A percentile compares a stretch with the other conserved stretches of the same genome.
These are phyloP conservation scores for Nothophoma quercina DNA, from an alignment of 2,329 filamentous ascomycete genomes.

Conservation along the genomic window DNA sequence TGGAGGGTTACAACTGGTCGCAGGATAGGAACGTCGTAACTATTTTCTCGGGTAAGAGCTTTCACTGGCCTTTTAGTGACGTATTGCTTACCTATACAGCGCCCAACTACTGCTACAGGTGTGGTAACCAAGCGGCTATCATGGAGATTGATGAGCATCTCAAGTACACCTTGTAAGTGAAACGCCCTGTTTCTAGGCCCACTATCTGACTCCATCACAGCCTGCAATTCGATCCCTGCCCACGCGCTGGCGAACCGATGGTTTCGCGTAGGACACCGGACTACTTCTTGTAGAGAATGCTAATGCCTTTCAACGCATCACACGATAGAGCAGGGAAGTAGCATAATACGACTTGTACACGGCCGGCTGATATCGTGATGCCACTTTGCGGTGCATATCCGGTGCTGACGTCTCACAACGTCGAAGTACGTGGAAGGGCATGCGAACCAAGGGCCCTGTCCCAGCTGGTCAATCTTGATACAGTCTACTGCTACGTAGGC, in stretches of 20 bases:
- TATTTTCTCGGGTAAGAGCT: conserved; percentile 74
- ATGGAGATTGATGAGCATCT: conserved; percentile 99
- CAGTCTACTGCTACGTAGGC: conserved; percentile 4
- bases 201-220: conserved; percentile 59
- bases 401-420: neutral
- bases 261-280: conserved; percentile 94
- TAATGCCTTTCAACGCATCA: conserved; percentile 22
- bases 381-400: neutral
- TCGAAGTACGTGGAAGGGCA: neutral
- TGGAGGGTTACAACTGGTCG: conserved; percentile 99
- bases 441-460: neutral
- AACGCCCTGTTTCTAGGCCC: neutral
- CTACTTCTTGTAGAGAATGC: conserved; percentile 84
- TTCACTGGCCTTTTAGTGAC: neutral
- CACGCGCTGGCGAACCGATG: conserved; percentile 96
- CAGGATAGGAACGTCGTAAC: conserved; percentile 98
- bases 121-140: conserved; percentile 98
- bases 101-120: conserved; percentile 91
- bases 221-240: conserved; percentile 99
- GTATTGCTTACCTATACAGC: conserved; percentile 50
- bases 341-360: conserved; percentile 9
- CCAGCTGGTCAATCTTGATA: neutral
- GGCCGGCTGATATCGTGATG: neutral
- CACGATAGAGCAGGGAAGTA: conserved; percentile 21
- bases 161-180: conserved; percentile 97